Conservation (phyloP, 352 stramenopile species). For the Globisporangium rhizosaccharum region DNA sequence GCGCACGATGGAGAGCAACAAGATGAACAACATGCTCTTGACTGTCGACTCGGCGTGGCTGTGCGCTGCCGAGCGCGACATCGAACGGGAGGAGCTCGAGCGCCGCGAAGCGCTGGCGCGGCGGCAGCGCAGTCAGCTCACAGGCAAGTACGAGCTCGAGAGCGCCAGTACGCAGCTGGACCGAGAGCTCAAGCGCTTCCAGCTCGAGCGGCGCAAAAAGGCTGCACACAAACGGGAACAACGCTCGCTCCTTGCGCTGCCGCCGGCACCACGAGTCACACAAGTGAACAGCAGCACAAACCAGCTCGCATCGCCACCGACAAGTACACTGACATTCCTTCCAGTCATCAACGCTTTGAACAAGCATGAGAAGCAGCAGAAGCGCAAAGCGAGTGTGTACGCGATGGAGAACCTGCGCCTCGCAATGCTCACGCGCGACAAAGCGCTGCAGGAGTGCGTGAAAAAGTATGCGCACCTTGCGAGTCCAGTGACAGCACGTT, state of each 20-base stretch:
- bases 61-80: conserved; percentile 44
- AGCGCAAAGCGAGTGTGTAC: conserved; percentile 34
- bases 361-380: conserved; percentile 2
- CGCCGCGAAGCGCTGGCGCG: conserved; percentile 90
- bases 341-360: not conserved
- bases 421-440: conserved; percentile 36
- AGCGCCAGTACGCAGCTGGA: conserved; percentile 35
- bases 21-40: conserved; percentile 24
- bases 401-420: conserved; percentile 61
- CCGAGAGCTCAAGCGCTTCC: conserved; percentile 42
- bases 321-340: not conserved
- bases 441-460: conserved; percentile 26
- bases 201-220: conserved; percentile 25
- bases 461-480: conserved; percentile 24
- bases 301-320: conserved; percentile 4
- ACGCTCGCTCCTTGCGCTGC: conserved; percentile 13
- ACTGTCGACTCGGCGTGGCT: conserved; percentile 55
- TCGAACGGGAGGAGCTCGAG: conserved; percentile 89
- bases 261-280: not conserved
- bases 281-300: conserved; percentile 23
- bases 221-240: not conserved
- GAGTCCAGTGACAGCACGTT: not conserved
- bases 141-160: conserved; percentile 50
- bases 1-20: conserved; percentile 25
- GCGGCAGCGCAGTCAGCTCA: conserved; percentile 76